Percentiles rank a stretch among this genome's conserved stretches.
Conservation (phyloP, 208 protist genomes). For the Herpetomonas muscarum region DNA sequence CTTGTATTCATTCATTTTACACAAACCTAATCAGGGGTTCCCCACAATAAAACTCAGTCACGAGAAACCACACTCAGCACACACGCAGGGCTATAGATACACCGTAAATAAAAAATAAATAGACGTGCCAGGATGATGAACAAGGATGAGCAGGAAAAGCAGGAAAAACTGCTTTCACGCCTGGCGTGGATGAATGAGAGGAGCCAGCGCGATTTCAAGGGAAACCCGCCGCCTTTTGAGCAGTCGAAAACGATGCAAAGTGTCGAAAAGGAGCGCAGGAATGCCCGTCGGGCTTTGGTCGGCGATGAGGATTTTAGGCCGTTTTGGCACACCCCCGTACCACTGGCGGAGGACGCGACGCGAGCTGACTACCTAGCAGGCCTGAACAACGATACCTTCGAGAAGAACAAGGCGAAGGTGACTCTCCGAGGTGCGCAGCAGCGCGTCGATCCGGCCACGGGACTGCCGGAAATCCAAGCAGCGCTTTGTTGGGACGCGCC, state of each 20-base stretch:
- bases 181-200: constrained; percentile 77
- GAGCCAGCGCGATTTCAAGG: constrained; percentile 67
- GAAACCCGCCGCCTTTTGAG: constrained; percentile 76
- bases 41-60: no score
- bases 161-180: constrained; percentile 61
- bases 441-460: constrained; percentile 51
- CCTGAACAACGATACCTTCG: constrained; percentile 21
- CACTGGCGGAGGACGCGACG: constrained; percentile 52
- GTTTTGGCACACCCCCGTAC: constrained; percentile 39
- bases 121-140: constrained; percentile 15
- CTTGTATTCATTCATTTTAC: no score
- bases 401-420: not conserved
- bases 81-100: no score
- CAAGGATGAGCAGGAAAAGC: constrained; percentile 26
- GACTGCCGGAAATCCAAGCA: constrained; percentile 54
- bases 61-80: no score
- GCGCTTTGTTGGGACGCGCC: constrained; percentile 68
- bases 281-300: constrained; percentile 20
- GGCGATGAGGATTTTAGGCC: constrained; percentile 60
- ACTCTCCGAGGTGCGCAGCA: constrained; percentile 23
- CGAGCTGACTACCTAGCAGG: constrained; percentile 45
- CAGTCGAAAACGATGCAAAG: constrained; percentile 49
- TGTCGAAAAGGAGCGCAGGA: constrained; percentile 39
- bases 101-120: no score
- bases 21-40: no score